Percentiles rank a stretch among this genome's conserved stretches.
These are phyloP conservation scores for Ophiostoma tasmaniense DNA, from an alignment of 2,329 filamentous ascomycete species.

Conservation along the genomic window DNA sequence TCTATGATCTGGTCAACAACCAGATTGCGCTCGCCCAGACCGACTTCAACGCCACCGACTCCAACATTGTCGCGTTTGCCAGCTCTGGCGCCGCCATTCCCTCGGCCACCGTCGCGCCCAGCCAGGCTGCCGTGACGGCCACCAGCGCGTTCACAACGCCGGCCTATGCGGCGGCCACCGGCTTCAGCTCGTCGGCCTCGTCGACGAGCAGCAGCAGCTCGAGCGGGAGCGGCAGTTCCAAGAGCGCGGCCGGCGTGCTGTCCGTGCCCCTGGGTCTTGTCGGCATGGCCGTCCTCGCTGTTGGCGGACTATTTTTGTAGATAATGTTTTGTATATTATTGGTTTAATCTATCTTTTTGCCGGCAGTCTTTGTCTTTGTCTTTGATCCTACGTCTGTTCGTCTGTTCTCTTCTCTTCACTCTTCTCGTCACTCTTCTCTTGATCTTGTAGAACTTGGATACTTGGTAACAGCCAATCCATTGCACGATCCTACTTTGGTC, in stretches of 20 bases:
- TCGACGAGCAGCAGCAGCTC: constrained; percentile 1
- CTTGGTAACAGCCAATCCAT: too few species aligned
- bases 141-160: constrained; percentile 26
- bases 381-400: neutral
- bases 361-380: neutral
- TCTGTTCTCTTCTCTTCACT: too few species aligned
- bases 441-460: too few species aligned
- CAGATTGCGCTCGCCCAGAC: constrained; percentile 47
- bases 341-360: neutral
- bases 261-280: constrained; percentile 13
- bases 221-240: neutral
- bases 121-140: constrained; percentile 30
- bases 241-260: constrained; percentile 7
- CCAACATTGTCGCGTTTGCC: constrained; percentile 42
- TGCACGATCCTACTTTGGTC: too few species aligned
- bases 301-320: constrained; percentile 15
- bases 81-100: constrained; percentile 43
- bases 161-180: constrained; percentile 29
- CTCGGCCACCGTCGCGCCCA: constrained; percentile 38
- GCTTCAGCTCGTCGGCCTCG: constrained; percentile 25
- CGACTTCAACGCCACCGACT: constrained; percentile 45
- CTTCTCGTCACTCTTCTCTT: too few species aligned
- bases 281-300: constrained; percentile 14
- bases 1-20: constrained; percentile 52
- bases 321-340: neutral